These are phyloP conservation scores for Rubia peregrina DNA, from an alignment of 305 asterid genomes.

Conservation along the genomic window DNA sequence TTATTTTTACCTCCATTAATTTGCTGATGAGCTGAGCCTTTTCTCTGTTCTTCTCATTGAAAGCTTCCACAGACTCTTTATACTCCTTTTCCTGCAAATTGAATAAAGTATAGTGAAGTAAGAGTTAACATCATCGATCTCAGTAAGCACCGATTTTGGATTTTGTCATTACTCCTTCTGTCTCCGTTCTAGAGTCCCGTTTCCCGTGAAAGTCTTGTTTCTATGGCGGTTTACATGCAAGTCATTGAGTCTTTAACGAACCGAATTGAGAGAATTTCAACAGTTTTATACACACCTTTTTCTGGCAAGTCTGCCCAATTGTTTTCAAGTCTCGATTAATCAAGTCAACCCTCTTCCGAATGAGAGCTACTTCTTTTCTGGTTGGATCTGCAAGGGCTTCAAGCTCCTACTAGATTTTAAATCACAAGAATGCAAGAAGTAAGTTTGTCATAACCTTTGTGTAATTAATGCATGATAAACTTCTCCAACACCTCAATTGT, in stretches of 20 bases:
- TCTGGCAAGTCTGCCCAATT: slow-evolving; percentile 49
- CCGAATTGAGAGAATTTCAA: no score
- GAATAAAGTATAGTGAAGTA: no score
- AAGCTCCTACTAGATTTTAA: slow-evolving; percentile 48
- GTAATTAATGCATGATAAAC: no score
- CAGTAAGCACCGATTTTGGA: no score
- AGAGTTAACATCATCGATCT: no score
- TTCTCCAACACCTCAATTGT: no score
- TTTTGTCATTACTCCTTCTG: no score
- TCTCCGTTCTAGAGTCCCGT: no score
- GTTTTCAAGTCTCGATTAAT: slow-evolving; percentile 51
- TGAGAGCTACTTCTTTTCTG: slow-evolving; percentile 57
- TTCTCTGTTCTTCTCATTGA: slow-evolving; percentile 65
- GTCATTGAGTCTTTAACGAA: no score
- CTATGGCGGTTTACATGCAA: no score
- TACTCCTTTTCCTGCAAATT: slow-evolving; percentile 60
- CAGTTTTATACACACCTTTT: slow-evolving; percentile 37
- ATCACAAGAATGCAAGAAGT: slow-evolving; percentile 1
- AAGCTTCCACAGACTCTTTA: slow-evolving; percentile 57
- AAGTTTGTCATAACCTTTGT: neutral
- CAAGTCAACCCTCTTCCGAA: slow-evolving; percentile 57
- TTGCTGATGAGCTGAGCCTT: slow-evolving; percentile 54
- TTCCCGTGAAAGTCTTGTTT: no score
- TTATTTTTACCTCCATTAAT: slow-evolving; percentile 48
- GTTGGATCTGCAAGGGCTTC: slow-evolving; percentile 76